Evolutionary conservation across 2,329 filamentous ascomycete species (phyloP), one percentile per base, ranked within the genome.

Genomic region (Capronia coronata): DNA sequence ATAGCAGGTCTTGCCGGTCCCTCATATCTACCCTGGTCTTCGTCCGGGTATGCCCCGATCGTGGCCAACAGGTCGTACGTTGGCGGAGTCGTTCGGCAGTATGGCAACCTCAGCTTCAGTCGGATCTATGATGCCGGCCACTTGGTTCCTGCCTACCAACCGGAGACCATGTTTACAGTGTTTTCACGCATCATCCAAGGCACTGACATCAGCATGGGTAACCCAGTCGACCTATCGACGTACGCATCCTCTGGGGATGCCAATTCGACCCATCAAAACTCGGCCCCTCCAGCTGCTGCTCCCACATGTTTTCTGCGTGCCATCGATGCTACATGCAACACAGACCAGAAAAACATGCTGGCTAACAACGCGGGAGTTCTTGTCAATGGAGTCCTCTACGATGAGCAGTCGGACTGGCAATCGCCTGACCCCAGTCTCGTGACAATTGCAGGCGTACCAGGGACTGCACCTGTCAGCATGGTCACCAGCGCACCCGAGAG

Each of bases 281-380:
- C 69, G 43, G 63, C 77, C 2, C 76, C 78, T 0, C 51, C 65
- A 13, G 67, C 72, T 44, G 73, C 73, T 1, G 61, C 70, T 9
- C 65, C 75, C 2, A 80, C 76, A 3, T 88, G 83, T 65, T 87
- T 76, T 67, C 60, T 86, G 7, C 74, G 82, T 18, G 68, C 67
- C 39, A 68, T 77, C 32, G 61, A 62, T 9, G 62, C 63, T 1
- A 79, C 77, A 1, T 86, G 83, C 61, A 71, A 70, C 1, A 61
- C 70, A 4, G 73, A 78, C 1, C 69, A 79, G 59, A 68, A 70
- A 2, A 61, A 71, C 21, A 73, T 69, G 51, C 71, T 81, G 40
- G 59, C 68, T 6, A 65, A 66, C 1, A 71, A 74, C 2, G 61
- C 76, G 25, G 83, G 81, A 0, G 69, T 75, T 2, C 72, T 83